These are phyloP conservation scores for Salix arbutifolia DNA, from an alignment of 345 rosid genomes.

Conservation along the genomic window DNA sequence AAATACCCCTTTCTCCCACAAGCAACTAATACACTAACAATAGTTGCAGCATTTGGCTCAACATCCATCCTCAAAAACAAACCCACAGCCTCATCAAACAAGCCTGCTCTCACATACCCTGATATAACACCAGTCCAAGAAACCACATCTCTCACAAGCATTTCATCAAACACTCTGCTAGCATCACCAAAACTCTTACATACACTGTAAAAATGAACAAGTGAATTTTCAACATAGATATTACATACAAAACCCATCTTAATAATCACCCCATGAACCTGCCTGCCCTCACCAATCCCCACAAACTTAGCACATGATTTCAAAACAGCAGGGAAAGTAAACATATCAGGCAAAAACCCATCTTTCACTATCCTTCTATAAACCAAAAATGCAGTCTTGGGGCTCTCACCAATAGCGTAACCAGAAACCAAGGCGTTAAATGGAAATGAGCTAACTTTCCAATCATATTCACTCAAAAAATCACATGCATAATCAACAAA, in stretches of 20 bases:
- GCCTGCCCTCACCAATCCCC: constrained; percentile 22
- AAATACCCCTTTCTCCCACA: constrained; percentile 40
- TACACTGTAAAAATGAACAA: constrained; percentile 21
- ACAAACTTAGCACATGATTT: constrained; percentile 43
- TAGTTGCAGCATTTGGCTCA: constrained; percentile 32
- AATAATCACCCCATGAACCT: constrained; percentile 29
- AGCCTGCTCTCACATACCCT: constrained; percentile 29
- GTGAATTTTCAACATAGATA: constrained; percentile 39
- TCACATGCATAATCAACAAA: constrained; percentile 8
- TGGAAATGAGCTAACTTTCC: constrained; percentile 23
- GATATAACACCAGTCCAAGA: constrained; percentile 43
- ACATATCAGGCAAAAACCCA: constrained; percentile 39
- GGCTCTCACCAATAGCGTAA: constrained; percentile 9
- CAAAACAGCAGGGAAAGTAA: constrained; percentile 40
- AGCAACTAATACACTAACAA: constrained; percentile 32
- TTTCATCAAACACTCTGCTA: constrained; percentile 39
- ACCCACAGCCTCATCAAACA: constrained; percentile 35
- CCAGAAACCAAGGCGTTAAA: constrained; percentile 17
- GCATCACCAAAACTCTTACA: constrained; percentile 31
- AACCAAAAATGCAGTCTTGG: constrained; percentile 3
- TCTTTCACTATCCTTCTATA: constrained; percentile 16
- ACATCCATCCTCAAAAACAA: constrained; percentile 40
- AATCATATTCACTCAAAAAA: constrained; percentile 13
- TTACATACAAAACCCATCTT: constrained; percentile 31
- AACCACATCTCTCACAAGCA: constrained; percentile 45